Evolutionary conservation across 768 basidiomycete genomes (phyloP).

Genomic region (Lyophyllum semitale): DNA sequence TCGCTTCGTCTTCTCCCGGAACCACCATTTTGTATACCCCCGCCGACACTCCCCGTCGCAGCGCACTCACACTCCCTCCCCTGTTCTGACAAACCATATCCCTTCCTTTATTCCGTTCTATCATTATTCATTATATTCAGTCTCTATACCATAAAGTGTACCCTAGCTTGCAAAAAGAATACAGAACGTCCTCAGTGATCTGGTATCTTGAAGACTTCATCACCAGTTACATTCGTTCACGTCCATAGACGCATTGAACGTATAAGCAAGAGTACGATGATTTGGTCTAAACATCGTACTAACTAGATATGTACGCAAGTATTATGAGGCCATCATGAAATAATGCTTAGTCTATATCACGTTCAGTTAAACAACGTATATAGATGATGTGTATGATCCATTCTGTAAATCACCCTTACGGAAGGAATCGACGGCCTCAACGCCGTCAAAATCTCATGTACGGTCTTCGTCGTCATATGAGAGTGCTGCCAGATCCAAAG

Average conservation of each 20-base stretch:
- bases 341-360: too few species aligned
- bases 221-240: too few species aligned
- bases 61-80: neutral
- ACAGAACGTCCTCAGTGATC: neutral
- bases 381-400: constrained; percentile 10
- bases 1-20: neutral
- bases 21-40: neutral
- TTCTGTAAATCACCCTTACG: constrained; percentile 3
- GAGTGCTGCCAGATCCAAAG: constrained; percentile 16
- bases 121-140: neutral
- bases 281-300: too few species aligned
- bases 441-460: constrained; percentile 11
- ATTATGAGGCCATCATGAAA: too few species aligned
- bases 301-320: too few species aligned
- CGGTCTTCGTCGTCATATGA: constrained; percentile 17
- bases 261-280: too few species aligned
- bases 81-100: too few species aligned
- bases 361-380: constrained; percentile 9
- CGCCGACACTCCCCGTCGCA: neutral
- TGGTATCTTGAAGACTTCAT: neutral
- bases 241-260: too few species aligned
- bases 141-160: neutral
- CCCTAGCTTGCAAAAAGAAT: neutral
- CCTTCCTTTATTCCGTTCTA: neutral
- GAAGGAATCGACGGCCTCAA: constrained; percentile 13